phyloP scores from a whole-genome alignment of 2,329 filamentous ascomycete genomes.

The Cladosporium sp. region DNA sequence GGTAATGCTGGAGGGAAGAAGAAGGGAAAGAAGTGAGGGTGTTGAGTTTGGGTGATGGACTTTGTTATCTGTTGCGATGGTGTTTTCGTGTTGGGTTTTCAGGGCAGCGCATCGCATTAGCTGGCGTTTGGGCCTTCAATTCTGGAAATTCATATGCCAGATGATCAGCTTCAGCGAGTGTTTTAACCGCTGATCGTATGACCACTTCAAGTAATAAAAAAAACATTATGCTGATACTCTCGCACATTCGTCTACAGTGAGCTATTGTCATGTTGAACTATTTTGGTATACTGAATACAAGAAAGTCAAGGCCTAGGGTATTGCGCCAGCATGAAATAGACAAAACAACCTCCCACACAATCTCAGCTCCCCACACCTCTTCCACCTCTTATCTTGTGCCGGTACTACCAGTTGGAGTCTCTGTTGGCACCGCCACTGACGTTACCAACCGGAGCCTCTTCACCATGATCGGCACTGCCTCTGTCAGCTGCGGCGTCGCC shows the following conservation, averaged over 20 bases:
- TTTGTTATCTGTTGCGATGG: not conserved
- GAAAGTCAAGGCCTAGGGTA: not conserved
- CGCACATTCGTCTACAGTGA: no score
- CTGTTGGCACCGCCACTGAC: constrained; percentile 14
- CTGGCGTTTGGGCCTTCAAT: not conserved
- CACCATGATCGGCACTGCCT: constrained; percentile 15
- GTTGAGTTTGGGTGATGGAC: not conserved
- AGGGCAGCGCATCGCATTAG: not conserved
- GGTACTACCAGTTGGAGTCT: constrained; percentile 14
- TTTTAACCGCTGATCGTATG: not conserved
- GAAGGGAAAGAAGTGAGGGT: constrained; percentile 58
- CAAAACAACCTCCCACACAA: not conserved
- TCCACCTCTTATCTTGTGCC: not conserved
- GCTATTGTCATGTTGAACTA: no score
- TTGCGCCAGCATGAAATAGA: not conserved
- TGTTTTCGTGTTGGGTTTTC: not conserved
- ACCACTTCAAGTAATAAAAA: no score
- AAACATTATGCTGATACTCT: not conserved
- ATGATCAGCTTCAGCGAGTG: not conserved
- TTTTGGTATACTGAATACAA: not conserved
- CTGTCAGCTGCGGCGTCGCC: constrained; percentile 12
- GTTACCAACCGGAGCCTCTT: constrained; percentile 11
- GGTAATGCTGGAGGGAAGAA: constrained; percentile 48
- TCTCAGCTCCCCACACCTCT: not conserved
- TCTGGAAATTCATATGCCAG: not conserved